Base-by-base conservation (phyloP, 2,329 filamentous ascomycete genomes). In the Alternaria brassicae region DNA sequence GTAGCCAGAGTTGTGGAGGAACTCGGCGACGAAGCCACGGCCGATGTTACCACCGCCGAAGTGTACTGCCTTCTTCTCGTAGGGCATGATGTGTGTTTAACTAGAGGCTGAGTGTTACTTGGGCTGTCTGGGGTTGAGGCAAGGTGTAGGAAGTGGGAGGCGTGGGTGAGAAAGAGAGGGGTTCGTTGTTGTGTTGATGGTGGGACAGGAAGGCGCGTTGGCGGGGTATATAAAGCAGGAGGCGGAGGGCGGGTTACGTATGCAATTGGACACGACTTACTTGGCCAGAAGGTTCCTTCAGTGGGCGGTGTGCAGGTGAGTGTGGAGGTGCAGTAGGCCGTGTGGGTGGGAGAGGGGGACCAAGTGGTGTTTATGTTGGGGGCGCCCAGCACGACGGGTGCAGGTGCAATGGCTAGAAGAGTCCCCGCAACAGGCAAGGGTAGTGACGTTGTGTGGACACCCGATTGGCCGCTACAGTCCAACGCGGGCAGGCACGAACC, bases 1-100 rank as follows among this genome's bases (percentile, higher is more conserved):
- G 78, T 93, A 99, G 77, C 92, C 93, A 12, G 93, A 95, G 80
- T 96, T 90, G 84, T 97, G 92, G 39, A 98, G 87, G 82, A 97
- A 95, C 73, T 78, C 77, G 62, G 78, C 78, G 39, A 81, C 78
- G 68, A 79, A 78, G 70, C 78, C 81, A 77, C 82, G 81, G 69
- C 82, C 82, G 65, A 84, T 84, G 79, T 83, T 83, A 66, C 82
- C 82, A 63, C 82, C 82, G 65, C 82, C 82, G 66, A 84, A 84
- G 75, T 84, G 82, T 52, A 84, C 78, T 61, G 81, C 81, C 73
- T 83, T 84, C 78, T 81, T 81, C 34, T 77, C 76, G 69, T 71
- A 77, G 53, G 69, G 32, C 75, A 78, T 78, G 55, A 50, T 74
- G 67, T 51, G 57, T 27, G 36, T 65, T 40, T 53, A 41, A 51